A percentile compares a stretch with the other conserved stretches of the same genome.
Evolutionary conservation across 768 basidiomycete species (phyloP).

Genomic region (Xerocomellus amylosporus): DNA sequence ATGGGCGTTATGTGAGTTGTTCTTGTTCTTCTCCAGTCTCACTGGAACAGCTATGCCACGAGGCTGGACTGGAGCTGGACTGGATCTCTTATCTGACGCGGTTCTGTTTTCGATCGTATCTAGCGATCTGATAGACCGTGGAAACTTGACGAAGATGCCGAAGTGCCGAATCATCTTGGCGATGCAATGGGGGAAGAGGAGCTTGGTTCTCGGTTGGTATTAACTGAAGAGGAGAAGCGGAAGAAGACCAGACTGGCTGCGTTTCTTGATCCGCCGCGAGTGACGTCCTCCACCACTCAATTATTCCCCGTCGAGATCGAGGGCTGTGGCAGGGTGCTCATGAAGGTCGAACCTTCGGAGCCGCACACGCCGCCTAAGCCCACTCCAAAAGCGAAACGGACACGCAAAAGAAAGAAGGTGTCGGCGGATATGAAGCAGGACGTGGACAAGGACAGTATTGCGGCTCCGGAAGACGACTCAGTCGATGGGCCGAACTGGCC

Average conservation of each 20-base stretch:
- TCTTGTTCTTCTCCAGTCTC: neutral
- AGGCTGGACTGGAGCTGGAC: constrained; percentile 4
- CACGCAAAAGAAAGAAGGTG: constrained; percentile 52
- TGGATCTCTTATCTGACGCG: constrained; percentile 14
- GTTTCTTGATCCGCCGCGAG: constrained; percentile 47
- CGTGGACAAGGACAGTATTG: constrained; percentile 6
- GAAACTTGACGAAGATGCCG: constrained; percentile 19
- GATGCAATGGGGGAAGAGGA: constrained; percentile 14
- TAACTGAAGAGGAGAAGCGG: constrained; percentile 58
- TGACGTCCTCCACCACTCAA: constrained; percentile 33
- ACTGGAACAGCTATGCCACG: neutral
- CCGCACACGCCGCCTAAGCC: constrained; percentile 28
- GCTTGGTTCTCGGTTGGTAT: constrained; percentile 2
- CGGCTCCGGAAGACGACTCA: constrained; percentile 31
- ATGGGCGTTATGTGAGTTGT: constrained; percentile 67
- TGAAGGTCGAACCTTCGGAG: constrained; percentile 51
- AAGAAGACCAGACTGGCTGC: constrained; percentile 69
- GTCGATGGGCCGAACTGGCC: constrained; percentile 70
- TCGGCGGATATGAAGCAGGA: constrained; percentile 22
- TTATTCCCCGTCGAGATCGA: constrained; percentile 64
- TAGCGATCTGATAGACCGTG: constrained; percentile 27
- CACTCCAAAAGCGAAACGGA: constrained; percentile 38
- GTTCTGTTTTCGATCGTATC: constrained; percentile 1
- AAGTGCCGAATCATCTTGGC: constrained; percentile 10
- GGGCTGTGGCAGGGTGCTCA: constrained; percentile 67